These are phyloP conservation scores for Thuidium tamariscinum DNA, from an alignment of 225 moss, liverwort and hornwort species.

Conservation along the genomic window DNA sequence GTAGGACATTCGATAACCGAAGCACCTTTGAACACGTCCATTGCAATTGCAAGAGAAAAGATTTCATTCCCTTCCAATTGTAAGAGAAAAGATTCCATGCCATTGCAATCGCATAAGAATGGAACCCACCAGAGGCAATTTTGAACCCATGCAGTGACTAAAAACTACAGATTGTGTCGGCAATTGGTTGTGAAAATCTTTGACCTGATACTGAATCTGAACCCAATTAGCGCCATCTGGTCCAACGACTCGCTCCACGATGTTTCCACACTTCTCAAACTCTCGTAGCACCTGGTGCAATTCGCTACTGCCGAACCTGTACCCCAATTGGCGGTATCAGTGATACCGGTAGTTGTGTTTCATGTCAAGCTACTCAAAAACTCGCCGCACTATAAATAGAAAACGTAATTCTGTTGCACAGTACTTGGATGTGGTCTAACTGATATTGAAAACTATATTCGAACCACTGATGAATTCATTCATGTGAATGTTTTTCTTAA, in stretches of 20 bases:
- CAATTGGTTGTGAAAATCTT: neutral
- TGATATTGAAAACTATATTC: neutral
- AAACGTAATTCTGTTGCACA: neutral
- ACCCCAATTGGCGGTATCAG: neutral
- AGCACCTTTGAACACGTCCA: neutral
- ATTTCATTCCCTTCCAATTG: neutral
- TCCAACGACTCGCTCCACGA: conserved; percentile 21
- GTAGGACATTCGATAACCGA: too few relatives aligned
- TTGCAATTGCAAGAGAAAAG: neutral
- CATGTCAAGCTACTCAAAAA: neutral
- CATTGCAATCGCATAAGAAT: neutral
- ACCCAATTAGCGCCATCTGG: conserved; percentile 41
- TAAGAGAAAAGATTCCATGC: neutral
- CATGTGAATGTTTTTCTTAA: too few relatives aligned
- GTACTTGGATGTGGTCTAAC: too few relatives aligned
- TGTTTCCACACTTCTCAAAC: conserved; percentile 46
- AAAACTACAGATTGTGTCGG: neutral
- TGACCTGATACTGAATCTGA: conserved; percentile 42
- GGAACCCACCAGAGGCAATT: neutral
- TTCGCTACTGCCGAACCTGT: conserved; percentile 16
- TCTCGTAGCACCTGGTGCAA: conserved; percentile 23
- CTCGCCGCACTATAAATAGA: neutral
- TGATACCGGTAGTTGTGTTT: too few relatives aligned
- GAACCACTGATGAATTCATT: too few relatives aligned
- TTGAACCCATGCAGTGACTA: neutral